phyloP scores from a whole-genome alignment of 225 moss, liverwort and hornwort genomes.

The Polytrichum formosum region DNA sequence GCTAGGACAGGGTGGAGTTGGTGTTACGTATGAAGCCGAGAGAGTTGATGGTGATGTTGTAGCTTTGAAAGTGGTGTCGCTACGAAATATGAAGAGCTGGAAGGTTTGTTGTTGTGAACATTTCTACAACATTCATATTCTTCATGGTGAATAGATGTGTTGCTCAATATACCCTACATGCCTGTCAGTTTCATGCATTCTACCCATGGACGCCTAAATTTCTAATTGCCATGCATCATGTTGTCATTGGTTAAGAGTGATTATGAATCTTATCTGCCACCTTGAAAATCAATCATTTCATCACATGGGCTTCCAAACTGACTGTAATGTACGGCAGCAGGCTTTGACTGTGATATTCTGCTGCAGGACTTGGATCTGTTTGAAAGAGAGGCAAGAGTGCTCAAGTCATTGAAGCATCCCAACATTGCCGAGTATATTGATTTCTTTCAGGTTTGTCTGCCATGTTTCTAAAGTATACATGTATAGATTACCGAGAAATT shows the following conservation, averaged over 20 bases:
- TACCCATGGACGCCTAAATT: background rate
- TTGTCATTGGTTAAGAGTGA: no score
- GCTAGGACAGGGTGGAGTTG: constrained; percentile 90
- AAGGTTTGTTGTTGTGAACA: constrained; percentile 39
- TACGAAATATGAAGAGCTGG: constrained; percentile 89
- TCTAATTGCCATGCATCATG: no score
- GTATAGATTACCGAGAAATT: no score
- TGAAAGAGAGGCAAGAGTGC: constrained; percentile 89
- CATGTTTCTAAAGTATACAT: background rate
- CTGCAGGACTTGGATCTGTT: constrained; percentile 86
- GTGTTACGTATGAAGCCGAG: constrained; percentile 85
- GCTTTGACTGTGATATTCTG: background rate
- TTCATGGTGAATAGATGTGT: no score
- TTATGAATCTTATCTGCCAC: no score
- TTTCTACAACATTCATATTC: background rate
- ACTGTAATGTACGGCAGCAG: no score
- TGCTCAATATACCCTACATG: no score
- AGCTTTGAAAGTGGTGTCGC: constrained; percentile 86
- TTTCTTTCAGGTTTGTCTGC: constrained; percentile 70
- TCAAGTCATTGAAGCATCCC: constrained; percentile 79
- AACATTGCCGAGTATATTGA: constrained; percentile 93
- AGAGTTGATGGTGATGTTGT: constrained; percentile 63
- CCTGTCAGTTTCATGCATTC: background rate
- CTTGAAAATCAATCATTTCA: no score
- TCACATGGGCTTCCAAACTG: no score